Percentiles rank a stretch among this genome's conserved stretches.
Conservation (phyloP, 371 early-diverging fungal species). For the Paraphysoderma sedebokerense region DNA sequence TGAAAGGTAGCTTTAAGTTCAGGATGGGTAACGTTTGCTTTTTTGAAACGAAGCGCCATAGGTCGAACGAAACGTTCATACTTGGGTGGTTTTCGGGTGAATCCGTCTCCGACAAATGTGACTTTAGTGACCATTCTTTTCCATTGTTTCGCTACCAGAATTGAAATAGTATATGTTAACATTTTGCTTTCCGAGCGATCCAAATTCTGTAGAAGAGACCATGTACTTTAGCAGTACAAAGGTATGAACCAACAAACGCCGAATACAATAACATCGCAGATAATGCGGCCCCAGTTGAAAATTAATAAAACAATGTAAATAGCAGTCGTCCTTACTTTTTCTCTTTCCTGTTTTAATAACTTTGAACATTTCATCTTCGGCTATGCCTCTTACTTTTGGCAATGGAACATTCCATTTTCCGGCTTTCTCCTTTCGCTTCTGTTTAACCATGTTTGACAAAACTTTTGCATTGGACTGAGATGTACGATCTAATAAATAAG, state of each 20-base stretch:
- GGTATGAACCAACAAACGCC: no score
- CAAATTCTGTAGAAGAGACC: no score
- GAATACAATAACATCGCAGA: no score
- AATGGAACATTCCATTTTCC: constrained; percentile 98
- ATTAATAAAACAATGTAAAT: neutral
- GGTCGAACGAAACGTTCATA: constrained; percentile 99
- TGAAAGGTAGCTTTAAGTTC: constrained; percentile 98
- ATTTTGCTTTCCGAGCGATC: no score
- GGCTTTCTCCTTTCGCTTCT: constrained; percentile 99
- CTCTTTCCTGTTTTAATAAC: constrained; percentile 94
- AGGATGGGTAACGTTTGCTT: constrained; percentile 98
- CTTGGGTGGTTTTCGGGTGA: constrained; percentile 99
- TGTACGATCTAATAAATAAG: constrained; percentile 98
- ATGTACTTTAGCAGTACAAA: no score
- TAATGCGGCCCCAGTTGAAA: neutral
- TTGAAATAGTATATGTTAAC: constrained; percentile 8
- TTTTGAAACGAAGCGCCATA: constrained; percentile 97
- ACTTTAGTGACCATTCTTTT: constrained; percentile 99
- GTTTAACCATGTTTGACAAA: constrained; percentile 97
- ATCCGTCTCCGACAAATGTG: constrained; percentile 98
- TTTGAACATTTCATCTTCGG: constrained; percentile 99
- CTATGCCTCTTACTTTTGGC: constrained; percentile 97
- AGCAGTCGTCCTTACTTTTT: no score
- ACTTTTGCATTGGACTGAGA: constrained; percentile 92
- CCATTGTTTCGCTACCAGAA: constrained; percentile 70